phyloP scores from a whole-genome alignment of 306 rosid genomes.

The Pachyrhizus erosus region DNA sequence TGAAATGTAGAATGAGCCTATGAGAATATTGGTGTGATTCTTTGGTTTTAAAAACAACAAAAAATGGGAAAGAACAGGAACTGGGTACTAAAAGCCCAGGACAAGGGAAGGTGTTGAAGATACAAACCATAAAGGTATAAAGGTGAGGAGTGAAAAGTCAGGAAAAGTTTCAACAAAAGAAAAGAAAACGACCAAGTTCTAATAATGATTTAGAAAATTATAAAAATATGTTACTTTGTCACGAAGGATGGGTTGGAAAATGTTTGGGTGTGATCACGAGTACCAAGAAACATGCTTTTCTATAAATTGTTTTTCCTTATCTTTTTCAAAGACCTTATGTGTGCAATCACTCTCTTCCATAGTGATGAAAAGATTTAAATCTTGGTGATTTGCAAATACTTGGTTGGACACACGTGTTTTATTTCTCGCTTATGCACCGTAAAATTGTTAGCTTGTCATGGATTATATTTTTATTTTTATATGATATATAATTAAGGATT shows the following conservation, averaged over 20 bases:
- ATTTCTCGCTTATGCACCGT: conserved; percentile 10
- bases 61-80: conserved; percentile 41
- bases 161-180: conserved; percentile 42
- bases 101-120: conserved; percentile 40
- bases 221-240: conserved; percentile 68
- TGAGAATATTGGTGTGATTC: conserved; percentile 44
- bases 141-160: conserved; percentile 34
- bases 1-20: conserved; percentile 42
- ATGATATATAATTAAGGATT: no score
- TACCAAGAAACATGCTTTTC: conserved; percentile 49
- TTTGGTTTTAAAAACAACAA: conserved; percentile 47
- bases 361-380: no score
- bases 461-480: no score
- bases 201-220: not conserved
- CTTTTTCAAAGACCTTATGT: not conserved
- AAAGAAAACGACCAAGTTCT: conserved; percentile 43
- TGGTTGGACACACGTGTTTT: not conserved
- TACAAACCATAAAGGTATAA: not conserved
- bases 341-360: no score
- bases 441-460: no score
- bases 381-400: not conserved
- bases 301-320: conserved; percentile 8
- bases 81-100: conserved; percentile 24
- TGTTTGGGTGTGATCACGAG: not conserved
- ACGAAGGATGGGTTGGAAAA: conserved; percentile 53